phyloP scores from a whole-genome alignment of 805 yeast species.

The Alloascoidea hylecoeti region DNA sequence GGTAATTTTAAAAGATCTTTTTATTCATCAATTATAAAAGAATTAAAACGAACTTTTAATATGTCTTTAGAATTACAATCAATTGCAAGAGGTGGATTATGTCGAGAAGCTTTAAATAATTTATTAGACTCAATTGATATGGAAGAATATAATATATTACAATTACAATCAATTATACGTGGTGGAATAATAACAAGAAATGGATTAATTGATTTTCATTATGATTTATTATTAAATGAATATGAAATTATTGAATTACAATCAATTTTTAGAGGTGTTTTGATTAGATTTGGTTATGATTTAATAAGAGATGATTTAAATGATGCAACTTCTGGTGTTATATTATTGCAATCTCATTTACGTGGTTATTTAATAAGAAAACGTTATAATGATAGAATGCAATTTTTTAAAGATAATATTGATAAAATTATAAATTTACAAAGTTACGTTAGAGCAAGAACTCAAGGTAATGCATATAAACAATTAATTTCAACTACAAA shows the following conservation, averaged over 20 bases:
- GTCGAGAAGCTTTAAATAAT: slow-evolving; percentile 22
- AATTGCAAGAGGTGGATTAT: slow-evolving; percentile 29
- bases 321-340: slow-evolving; percentile 14
- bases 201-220: slow-evolving; percentile 4
- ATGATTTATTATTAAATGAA: slow-evolving; percentile 10
- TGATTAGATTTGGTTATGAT: slow-evolving; percentile 18
- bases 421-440: slow-evolving; percentile 61
- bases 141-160: slow-evolving; percentile 15
- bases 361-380: slow-evolving; percentile 18
- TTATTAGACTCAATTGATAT: slow-evolving; percentile 5
- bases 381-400: slow-evolving; percentile 13
- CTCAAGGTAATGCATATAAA: slow-evolving; percentile 60
- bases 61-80: slow-evolving; percentile 38
- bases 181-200: slow-evolving; percentile 23
- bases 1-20: neutral
- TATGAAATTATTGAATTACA: slow-evolving; percentile 17
- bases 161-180: slow-evolving; percentile 41
- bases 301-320: slow-evolving; percentile 18
- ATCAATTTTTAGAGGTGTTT: slow-evolving; percentile 19
- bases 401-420: slow-evolving; percentile 39
- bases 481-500: slow-evolving; percentile 53
- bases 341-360: slow-evolving; percentile 17
- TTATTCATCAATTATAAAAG: neutral
- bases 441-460: slow-evolving; percentile 51
- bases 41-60: slow-evolving; percentile 6